Evolutionary conservation across 495 filamentous ascomycete genomes (phyloP).

Genomic region (Xeromyces bisporus): DNA sequence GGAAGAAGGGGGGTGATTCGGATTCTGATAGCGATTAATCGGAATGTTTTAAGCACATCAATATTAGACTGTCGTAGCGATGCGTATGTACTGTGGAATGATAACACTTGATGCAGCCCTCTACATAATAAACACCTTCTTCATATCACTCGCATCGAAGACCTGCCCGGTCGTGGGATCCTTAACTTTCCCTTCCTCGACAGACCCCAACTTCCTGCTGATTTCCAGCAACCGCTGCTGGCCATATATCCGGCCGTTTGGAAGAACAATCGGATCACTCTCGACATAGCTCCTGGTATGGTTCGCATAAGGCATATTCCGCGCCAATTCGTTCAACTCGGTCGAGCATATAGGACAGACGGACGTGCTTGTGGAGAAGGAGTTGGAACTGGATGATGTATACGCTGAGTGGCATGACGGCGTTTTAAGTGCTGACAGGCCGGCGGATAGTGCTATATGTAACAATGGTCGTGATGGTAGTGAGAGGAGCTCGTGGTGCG

Average conservation of each 20-base stretch:
- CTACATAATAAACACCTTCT: constrained; percentile 81
- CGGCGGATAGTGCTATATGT: constrained; percentile 79
- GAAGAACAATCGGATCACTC: constrained; percentile 67
- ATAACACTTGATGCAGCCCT: too few species aligned
- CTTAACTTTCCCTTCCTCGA: constrained; percentile 45
- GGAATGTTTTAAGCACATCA: constrained; percentile 2
- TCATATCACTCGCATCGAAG: constrained; percentile 41
- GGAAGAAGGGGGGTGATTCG: constrained; percentile 25
- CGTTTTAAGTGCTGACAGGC: constrained; percentile 88
- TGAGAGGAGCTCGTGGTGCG: constrained; percentile 75
- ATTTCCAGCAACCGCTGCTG: constrained; percentile 54
- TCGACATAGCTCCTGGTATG: constrained; percentile 88
- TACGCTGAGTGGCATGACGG: constrained; percentile 73
- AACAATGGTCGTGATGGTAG: constrained; percentile 72
- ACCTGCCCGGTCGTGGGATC: constrained; percentile 64
- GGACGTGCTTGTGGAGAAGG: constrained; percentile 39
- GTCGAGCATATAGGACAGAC: constrained; percentile 92
- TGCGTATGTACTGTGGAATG: too few species aligned
- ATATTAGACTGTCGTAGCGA: too few species aligned
- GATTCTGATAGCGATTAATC: constrained; percentile 27
- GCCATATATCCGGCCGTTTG: constrained; percentile 77
- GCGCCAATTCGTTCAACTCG: constrained; percentile 81
- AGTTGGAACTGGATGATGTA: constrained; percentile 40
- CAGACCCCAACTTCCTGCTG: constrained; percentile 43
- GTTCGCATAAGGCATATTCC: constrained; percentile 79